These are phyloP conservation scores for Dacryopinax spathularia DNA, from an alignment of 768 basidiomycete species.

Conservation along the genomic window DNA sequence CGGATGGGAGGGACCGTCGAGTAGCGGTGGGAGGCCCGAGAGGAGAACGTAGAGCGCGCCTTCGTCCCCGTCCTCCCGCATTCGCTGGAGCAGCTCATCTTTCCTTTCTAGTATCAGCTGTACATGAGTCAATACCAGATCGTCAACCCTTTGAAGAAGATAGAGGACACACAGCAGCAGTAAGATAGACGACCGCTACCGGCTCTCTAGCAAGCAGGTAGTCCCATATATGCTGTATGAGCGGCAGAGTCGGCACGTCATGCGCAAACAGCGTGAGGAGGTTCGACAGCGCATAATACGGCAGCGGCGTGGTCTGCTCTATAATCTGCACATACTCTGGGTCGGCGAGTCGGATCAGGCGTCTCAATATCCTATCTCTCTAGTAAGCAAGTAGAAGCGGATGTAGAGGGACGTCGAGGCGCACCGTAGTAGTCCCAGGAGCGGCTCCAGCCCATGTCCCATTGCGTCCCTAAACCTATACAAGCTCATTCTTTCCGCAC, in stretches of 20 bases:
- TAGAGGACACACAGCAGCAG: slow-evolving; percentile 49
- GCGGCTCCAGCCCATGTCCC: slow-evolving; percentile 69
- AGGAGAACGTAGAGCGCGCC: slow-evolving; percentile 67
- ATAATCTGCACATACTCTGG: slow-evolving; percentile 53
- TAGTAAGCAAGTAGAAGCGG: not conserved
- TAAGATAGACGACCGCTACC: slow-evolving; percentile 65
- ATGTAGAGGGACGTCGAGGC: slow-evolving; percentile 5
- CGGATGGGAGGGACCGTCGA: slow-evolving; percentile 23
- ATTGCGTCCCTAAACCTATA: slow-evolving; percentile 77
- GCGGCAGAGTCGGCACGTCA: slow-evolving; percentile 75
- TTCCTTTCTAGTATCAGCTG: slow-evolving; percentile 67
- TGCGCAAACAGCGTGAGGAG: slow-evolving; percentile 85
- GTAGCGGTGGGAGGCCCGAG: slow-evolving; percentile 11
- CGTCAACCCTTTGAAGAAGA: not conserved
- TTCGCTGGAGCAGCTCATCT: slow-evolving; percentile 37
- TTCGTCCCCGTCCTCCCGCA: slow-evolving; percentile 59
- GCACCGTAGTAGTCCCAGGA: slow-evolving; percentile 65
- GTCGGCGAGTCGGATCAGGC: slow-evolving; percentile 57
- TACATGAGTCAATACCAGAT: not conserved
- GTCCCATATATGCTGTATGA: slow-evolving; percentile 87
- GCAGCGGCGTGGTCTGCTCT: slow-evolving; percentile 61
- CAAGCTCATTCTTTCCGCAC: slow-evolving; percentile 53
- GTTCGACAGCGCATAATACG: slow-evolving; percentile 81
- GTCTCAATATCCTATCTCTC: slow-evolving; percentile 49
- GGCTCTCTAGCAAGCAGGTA: slow-evolving; percentile 75